phyloP scores from a whole-genome alignment of 176 grass and related monocot species.

The Tuctoria greenei region DNA sequence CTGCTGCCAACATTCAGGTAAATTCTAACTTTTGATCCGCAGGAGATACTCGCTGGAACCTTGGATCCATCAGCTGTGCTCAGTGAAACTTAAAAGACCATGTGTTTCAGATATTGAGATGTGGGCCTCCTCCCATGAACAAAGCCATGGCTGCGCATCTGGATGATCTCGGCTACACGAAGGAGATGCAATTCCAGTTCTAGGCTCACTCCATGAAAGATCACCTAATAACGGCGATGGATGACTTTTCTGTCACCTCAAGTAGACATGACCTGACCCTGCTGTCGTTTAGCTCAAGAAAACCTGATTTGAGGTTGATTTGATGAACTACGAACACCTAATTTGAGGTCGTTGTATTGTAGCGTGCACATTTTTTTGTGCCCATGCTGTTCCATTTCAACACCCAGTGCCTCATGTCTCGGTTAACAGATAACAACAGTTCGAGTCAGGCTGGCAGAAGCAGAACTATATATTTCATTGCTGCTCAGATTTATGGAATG shows the following conservation, averaged over 20 bases:
- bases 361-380: too few relatives aligned
- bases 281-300: background rate
- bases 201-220: conserved; percentile 11
- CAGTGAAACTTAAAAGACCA: background rate
- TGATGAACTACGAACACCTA: background rate
- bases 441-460: too few relatives aligned
- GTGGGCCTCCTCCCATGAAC: conserved; percentile 96
- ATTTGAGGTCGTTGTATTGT: background rate
- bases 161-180: conserved; percentile 78
- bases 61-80: background rate
- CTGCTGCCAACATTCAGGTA: conserved; percentile 82
- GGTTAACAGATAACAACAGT: too few relatives aligned
- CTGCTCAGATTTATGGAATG: too few relatives aligned
- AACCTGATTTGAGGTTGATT: background rate
- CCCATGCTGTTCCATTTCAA: too few relatives aligned
- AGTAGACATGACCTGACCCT: background rate
- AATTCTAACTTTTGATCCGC: background rate
- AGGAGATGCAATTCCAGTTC: conserved; percentile 99
- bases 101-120: conserved; percentile 80
- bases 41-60: background rate
- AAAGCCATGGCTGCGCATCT: conserved; percentile 87
- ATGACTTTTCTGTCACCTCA: too few relatives aligned
- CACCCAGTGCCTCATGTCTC: too few relatives aligned
- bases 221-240: conserved; percentile 9
- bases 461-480: too few relatives aligned